Evolutionary conservation across 2,329 filamentous ascomycete species (phyloP).

Genomic region (Ophiostoma fasciatum): DNA sequence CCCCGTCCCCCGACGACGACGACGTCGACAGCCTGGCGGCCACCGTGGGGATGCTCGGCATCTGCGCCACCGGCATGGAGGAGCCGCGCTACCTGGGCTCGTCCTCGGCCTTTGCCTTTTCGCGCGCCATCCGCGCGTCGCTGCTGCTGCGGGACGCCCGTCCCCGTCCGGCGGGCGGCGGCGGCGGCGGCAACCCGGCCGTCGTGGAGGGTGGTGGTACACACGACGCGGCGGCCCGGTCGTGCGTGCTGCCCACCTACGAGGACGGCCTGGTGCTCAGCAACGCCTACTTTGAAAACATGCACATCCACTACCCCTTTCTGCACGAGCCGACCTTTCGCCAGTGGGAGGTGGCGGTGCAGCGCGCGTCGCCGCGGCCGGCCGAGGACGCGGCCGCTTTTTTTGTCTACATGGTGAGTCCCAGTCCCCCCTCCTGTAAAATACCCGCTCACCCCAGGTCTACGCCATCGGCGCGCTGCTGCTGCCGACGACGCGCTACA

Average conservation of each 20-base stretch:
- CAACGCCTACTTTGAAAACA: slow-evolving; percentile 19
- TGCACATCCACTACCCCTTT: slow-evolving; percentile 21
- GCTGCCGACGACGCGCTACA: neutral
- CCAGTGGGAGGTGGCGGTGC: slow-evolving; percentile 1
- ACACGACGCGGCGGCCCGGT: neutral
- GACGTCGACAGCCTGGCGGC: slow-evolving; percentile 10
- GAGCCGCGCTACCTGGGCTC: slow-evolving; percentile 23
- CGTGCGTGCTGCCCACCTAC: slow-evolving; percentile 10
- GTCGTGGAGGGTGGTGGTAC: neutral
- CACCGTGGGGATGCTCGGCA: slow-evolving; percentile 18
- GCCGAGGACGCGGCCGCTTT: neutral
- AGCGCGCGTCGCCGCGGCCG: neutral
- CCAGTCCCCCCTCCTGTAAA: too few species aligned
- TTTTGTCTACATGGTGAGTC: slow-evolving; percentile 1
- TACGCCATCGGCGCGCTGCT: slow-evolving; percentile 3
- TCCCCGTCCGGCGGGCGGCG: neutral
- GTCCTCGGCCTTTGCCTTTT: slow-evolving; percentile 21
- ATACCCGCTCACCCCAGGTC: neutral
- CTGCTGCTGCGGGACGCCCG: slow-evolving; percentile 4
- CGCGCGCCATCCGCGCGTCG: slow-evolving; percentile 15
- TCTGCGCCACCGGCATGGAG: slow-evolving; percentile 17
- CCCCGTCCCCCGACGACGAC: neutral
- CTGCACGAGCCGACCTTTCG: slow-evolving; percentile 17
- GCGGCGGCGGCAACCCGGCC: neutral
- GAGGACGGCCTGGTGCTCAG: slow-evolving; percentile 10